phyloP scores from a whole-genome alignment of 257 asterid species.

The Henckelia pumila region DNA sequence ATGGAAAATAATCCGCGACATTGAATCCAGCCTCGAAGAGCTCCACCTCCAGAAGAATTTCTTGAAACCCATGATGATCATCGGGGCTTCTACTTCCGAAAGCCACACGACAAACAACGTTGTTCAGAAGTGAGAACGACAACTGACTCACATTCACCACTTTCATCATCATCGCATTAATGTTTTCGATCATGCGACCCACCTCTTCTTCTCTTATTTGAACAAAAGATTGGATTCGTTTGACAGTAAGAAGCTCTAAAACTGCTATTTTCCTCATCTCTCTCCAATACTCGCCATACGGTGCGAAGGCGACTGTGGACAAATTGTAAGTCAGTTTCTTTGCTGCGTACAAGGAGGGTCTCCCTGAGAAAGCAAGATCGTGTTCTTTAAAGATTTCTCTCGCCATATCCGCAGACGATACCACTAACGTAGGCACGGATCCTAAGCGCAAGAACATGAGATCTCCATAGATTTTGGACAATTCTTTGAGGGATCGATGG shows the following conservation, averaged over 20 bases:
- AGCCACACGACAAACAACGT: slow-evolving; percentile 1
- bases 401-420: too few species aligned
- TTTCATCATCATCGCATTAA: neutral
- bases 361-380: too few species aligned
- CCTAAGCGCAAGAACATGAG: too few species aligned
- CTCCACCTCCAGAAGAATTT: slow-evolving; percentile 6
- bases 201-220: slow-evolving; percentile 10
- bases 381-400: too few species aligned
- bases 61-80: neutral
- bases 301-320: too few species aligned
- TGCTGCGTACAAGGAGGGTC: slow-evolving; percentile 14
- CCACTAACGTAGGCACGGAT: too few species aligned
- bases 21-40: slow-evolving; percentile 20
- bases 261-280: neutral
- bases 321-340: too few species aligned
- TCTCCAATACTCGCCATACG: neutral
- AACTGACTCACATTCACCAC: too few species aligned
- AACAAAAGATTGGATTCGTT: slow-evolving; percentile 14
- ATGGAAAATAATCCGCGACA: slow-evolving; percentile 40
- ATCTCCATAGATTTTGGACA: too few species aligned
- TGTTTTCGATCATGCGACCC: neutral
- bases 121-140: slow-evolving; percentile 1
- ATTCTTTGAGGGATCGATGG: too few species aligned
- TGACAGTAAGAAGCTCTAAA: neutral
- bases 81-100: neutral